Evolutionary conservation across 176 grass and related monocot genomes (phyloP).

Genomic region (Rhynchospora breviuscula): DNA sequence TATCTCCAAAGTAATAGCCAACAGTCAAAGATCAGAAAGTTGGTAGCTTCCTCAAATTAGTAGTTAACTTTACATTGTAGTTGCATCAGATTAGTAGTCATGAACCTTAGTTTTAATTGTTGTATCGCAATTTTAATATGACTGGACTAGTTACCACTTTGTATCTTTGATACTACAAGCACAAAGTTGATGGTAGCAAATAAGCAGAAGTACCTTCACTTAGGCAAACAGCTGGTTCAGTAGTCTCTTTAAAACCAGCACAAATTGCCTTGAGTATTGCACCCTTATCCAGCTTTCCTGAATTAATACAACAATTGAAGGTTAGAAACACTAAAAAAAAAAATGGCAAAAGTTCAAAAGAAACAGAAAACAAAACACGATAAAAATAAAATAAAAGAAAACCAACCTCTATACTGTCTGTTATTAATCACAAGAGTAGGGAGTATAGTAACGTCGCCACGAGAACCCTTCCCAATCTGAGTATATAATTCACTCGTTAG

Average conservation of each 20-base stretch:
- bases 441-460: constrained; percentile 91
- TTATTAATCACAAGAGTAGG: constrained; percentile 94
- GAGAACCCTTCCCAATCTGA: constrained; percentile 80
- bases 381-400: constrained; percentile 6
- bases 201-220: constrained; percentile 49
- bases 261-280: constrained; percentile 89
- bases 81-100: background rate
- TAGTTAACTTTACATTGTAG: background rate
- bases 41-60: background rate
- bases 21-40: background rate
- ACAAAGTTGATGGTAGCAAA: background rate
- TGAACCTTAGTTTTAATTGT: background rate
- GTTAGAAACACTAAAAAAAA: constrained; percentile 12
- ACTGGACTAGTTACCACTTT: background rate
- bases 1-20: background rate
- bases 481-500: constrained; percentile 2
- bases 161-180: background rate
- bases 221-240: constrained; percentile 79
- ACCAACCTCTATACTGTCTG: constrained; percentile 87
- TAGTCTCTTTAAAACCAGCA: constrained; percentile 76
- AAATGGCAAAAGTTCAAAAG: background rate
- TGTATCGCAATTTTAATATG: background rate
- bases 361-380: background rate
- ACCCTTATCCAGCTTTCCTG: constrained; percentile 85
- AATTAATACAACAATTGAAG: constrained; percentile 9